Evolutionary conservation across 2,329 filamentous ascomycete genomes (phyloP), one percentile per base, ranked within the genome.

Genomic region (Cercospora sp.): DNA sequence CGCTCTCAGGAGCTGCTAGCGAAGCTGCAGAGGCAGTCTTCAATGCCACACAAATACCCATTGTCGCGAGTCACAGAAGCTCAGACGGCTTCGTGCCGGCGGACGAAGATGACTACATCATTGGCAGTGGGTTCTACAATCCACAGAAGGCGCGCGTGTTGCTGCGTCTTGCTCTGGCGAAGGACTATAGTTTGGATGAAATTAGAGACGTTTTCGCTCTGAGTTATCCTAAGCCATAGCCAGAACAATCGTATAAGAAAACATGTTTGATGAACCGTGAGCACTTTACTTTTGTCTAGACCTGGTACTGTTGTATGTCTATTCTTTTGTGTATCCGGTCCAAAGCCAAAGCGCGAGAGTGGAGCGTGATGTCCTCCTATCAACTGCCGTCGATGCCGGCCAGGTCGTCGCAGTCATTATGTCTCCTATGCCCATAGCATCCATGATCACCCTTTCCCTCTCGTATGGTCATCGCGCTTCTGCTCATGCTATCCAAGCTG

Each of bases 81-180:
- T 79, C 81, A 68, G 84, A 84, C 61, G 86, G 86, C 0, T 85
- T 84, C 68, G 84, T 86, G n/a, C 81, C 82, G 16, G 57, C 62
- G 18, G 61, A 71, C 65, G 69, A 69, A 13, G 68, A 64, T 3
- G 70, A 67, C 2, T 75, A 75, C 18, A 71, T 75, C 1, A 82
- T 83, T 57, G 82, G 83, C 1, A 82, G 82, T 58, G 85, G 85
- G 0, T 86, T 84, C 68, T 80, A 87, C 53, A 87, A 87, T 71
- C 86, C 86, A 3, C 82, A 84, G 71, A 87, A 88, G 76, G 82
- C 84, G 31, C 81, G 85, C 51, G 82, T 88, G 23, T 75, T 87
- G 75, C 75, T 88, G 69, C 79, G 81, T 71, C 67, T 81, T 40
- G 77, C 75, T 3, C 33, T 81, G 5, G 75, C 77, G 0, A 66